A percentile compares a stretch with the other conserved stretches of the same genome.
Conservation (phyloP, 2,329 filamentous ascomycete genomes). For the Sclerotinia nivalis region DNA sequence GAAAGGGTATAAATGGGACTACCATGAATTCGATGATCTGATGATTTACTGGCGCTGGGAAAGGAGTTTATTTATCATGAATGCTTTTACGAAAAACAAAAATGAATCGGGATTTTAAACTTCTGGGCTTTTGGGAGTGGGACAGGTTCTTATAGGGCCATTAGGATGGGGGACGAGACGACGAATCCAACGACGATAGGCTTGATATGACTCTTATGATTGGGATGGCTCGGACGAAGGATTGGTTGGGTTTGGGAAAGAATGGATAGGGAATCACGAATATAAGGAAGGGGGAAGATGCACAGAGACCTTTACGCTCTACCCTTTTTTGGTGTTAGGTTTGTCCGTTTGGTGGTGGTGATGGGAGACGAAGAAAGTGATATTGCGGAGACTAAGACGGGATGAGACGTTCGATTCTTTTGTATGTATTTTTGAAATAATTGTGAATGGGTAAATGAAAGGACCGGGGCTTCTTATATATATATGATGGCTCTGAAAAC, state of each 20-base stretch:
- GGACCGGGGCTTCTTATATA: neutral
- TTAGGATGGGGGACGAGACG: slow-evolving; percentile 2
- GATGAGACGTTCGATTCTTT: slow-evolving; percentile 18
- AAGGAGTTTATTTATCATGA: slow-evolving; percentile 18
- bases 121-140: slow-evolving; percentile 1
- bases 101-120: neutral
- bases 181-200: neutral
- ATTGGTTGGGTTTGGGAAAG: slow-evolving; percentile 6
- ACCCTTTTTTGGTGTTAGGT: neutral
- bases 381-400: neutral
- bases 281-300: slow-evolving; percentile 4
- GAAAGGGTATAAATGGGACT: slow-evolving; percentile 13
- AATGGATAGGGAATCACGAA: slow-evolving; percentile 18
- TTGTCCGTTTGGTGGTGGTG: neutral
- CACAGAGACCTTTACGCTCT: neutral
- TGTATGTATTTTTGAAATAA: slow-evolving; percentile 22
- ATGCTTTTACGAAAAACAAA: slow-evolving; percentile 18
- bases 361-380: neutral
- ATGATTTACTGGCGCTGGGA: slow-evolving; percentile 15
- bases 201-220: slow-evolving; percentile 13
- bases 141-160: neutral
- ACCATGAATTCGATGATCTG: slow-evolving; percentile 18
- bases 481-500: neutral
- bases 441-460: slow-evolving; percentile 11
- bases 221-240: slow-evolving; percentile 10